Evolutionary conservation across 139 green algal species (phyloP), one percentile per base, ranked within the genome.

Genomic region (Mesotaenium endlicherianum): DNA sequence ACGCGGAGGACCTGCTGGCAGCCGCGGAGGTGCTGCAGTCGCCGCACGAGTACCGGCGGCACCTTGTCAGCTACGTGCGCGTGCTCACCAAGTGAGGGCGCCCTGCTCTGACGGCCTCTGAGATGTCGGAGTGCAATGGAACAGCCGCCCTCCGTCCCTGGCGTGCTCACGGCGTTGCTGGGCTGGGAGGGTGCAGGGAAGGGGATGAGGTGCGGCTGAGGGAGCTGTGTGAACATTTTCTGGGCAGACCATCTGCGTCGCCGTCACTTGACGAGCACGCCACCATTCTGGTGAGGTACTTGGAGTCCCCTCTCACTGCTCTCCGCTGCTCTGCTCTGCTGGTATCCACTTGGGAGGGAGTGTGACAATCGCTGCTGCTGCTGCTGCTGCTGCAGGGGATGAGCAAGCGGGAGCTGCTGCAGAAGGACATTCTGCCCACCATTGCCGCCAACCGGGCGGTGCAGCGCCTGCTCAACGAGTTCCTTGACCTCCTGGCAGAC

Each of bases 151-250:
- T 20, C 50, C 50, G 50, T 64, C 50, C 50, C 50, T 64, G 50
- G 20, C 26, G 20, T 26, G 20, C 50, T 64, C 50, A 20, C 50
- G 50, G 20, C 26, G 50, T 64, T 64, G 20, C 26, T 64, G 20
- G 53, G 20, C 53, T 64, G 53, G 26, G 20, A 26, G 53, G 26
- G 26, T 43, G 34, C 75, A 85, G 79, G 47, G 79, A 85, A 40
- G 79, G 45, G 0, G 79, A 85, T 71, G 79, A 84, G 36, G 30
- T 14, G 26, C 79, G 79, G 72, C 79, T 85, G 41, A 41, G 79
- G 69, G 79, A 85, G 26, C 34, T 85, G 16, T 85, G 79, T n/a
- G 26, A 85, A 85, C 69, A 84, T n/a, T n/a, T 85, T 1, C 31
- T 85, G 8, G 79, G 79, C 45, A 53, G 31, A 8, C 70, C 70